Conservation (phyloP, 108 stramenopile species). For the Cylindrotheca fusiformis region DNA sequence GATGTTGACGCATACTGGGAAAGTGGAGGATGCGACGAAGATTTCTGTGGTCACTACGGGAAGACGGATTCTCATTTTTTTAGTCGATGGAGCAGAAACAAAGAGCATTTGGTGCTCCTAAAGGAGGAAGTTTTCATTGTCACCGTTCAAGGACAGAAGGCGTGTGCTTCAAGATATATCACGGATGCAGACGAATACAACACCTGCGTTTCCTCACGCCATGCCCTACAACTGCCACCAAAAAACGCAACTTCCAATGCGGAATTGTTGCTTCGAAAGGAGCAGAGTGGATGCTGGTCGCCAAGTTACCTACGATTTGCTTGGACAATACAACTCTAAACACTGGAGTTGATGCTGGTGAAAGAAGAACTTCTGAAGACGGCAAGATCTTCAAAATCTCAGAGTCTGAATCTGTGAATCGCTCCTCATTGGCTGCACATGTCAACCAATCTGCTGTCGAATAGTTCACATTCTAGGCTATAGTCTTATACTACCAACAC, state of each 20-base stretch:
- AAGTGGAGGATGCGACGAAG: slow-evolving; percentile 4
- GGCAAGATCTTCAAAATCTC: too few species aligned
- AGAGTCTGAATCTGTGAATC: too few species aligned
- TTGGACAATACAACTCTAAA: slow-evolving; percentile 23
- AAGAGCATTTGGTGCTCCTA: slow-evolving; percentile 14
- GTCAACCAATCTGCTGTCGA: too few species aligned
- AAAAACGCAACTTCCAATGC: slow-evolving; percentile 9
- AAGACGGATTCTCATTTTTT: slow-evolving; percentile 29
- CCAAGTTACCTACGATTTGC: slow-evolving; percentile 22
- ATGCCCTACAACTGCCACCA: not conserved
- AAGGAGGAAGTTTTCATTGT: slow-evolving; percentile 5
- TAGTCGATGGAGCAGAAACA: slow-evolving; percentile 13
- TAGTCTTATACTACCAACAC: too few species aligned
- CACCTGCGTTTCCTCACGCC: slow-evolving; percentile 7
- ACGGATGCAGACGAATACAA: not conserved
- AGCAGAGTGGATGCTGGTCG: slow-evolving; percentile 15
- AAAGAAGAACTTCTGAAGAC: too few species aligned
- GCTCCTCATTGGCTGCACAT: too few species aligned
- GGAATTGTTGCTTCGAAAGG: slow-evolving; percentile 12
- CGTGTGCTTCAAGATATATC: slow-evolving; percentile 18
- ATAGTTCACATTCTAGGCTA: too few species aligned
- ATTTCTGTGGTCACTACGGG: slow-evolving; percentile 4
- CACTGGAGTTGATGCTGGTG: too few species aligned
- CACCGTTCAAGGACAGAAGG: too few species aligned
- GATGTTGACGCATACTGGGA: not conserved